Conservation (phyloP, 495 filamentous ascomycete genomes). For the Aspergillus kassunensis region DNA sequence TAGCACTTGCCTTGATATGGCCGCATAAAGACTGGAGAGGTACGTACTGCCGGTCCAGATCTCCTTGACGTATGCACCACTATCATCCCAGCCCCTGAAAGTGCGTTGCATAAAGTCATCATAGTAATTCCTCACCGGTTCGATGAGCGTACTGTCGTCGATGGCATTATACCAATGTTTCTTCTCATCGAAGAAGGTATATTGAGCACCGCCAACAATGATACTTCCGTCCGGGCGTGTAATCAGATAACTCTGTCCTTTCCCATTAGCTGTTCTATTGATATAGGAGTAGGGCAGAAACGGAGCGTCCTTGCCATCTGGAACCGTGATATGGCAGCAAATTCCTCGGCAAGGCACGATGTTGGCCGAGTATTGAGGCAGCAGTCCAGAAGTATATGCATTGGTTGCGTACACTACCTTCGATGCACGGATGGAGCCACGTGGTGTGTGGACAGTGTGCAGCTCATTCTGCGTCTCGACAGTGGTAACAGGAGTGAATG, state of each 20-base stretch:
- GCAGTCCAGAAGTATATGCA: conserved; percentile 60
- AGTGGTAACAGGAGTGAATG: conserved; percentile 51
- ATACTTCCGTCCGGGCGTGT: conserved; percentile 66
- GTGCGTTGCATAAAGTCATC: conserved; percentile 52
- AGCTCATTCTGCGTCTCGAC: conserved; percentile 22
- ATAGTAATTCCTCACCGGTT: conserved; percentile 54
- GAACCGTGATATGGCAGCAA: conserved; percentile 62
- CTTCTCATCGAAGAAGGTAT: conserved; percentile 45
- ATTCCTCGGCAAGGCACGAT: conserved; percentile 56
- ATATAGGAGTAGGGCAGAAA: conserved; percentile 30
- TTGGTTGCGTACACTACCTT: conserved; percentile 69
- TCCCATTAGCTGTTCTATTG: conserved; percentile 16
- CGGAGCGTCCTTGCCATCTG: conserved; percentile 46
- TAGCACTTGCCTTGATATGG: too few relatives aligned
- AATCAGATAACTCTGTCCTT: conserved; percentile 55
- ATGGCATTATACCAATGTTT: conserved; percentile 51
- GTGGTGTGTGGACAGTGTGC: conserved; percentile 50
- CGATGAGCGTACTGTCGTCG: conserved; percentile 51
- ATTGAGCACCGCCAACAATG: conserved; percentile 60
- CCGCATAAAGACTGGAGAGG: neutral
- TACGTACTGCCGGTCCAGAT: conserved; percentile 48
- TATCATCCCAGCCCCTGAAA: conserved; percentile 46
- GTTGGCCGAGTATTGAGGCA: conserved; percentile 51
- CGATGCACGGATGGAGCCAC: conserved; percentile 49
- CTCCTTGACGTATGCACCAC: conserved; percentile 36